These are phyloP conservation scores for Helotiales sp. DNA, from an alignment of 2,329 filamentous ascomycete species.

Conservation along the genomic window DNA sequence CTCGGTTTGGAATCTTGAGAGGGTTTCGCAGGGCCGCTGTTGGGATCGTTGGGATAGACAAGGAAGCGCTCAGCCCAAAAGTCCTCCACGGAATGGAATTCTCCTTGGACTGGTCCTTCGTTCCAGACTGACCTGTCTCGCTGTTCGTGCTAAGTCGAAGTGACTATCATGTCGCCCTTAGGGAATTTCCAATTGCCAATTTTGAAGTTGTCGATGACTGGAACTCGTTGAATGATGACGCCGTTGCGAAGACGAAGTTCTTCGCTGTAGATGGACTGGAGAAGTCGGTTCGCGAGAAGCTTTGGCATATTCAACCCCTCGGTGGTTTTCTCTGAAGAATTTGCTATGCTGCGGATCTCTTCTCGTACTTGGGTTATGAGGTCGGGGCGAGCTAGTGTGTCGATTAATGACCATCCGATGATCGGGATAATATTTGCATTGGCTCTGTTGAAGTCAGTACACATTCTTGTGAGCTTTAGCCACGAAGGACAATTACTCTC, in stretches of 20 bases:
- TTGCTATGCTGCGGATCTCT: conserved; percentile 29
- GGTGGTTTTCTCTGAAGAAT: conserved; percentile 17
- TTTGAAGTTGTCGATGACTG: conserved; percentile 35
- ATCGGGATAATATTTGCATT: conserved; percentile 38
- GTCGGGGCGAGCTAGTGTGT: conserved; percentile 31
- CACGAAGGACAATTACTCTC: conserved; percentile 28
- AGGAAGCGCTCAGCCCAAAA: conserved; percentile 48
- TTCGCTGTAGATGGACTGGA: conserved; percentile 47
- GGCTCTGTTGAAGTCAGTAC: conserved; percentile 29
- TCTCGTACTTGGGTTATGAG: conserved; percentile 33
- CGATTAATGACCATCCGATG: conserved; percentile 39
- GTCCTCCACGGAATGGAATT: conserved; percentile 38
- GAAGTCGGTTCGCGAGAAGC: conserved; percentile 36
- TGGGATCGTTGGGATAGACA: conserved; percentile 39
- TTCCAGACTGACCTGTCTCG: conserved; percentile 43
- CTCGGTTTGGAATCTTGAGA: conserved; percentile 25
- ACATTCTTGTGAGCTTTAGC: background rate
- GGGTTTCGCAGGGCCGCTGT: conserved; percentile 37
- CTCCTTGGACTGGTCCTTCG: conserved; percentile 28
- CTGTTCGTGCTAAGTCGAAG: conserved; percentile 37
- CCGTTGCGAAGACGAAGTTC: conserved; percentile 41
- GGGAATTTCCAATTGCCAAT: conserved; percentile 41
- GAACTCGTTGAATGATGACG: conserved; percentile 27
- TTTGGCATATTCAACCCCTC: conserved; percentile 11
- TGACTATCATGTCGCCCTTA: conserved; percentile 36